A percentile compares a stretch with the other conserved stretches of the same genome.
Evolutionary conservation across 108 stramenopile species (phyloP).

Genomic region (Licmophora abbreviata): DNA sequence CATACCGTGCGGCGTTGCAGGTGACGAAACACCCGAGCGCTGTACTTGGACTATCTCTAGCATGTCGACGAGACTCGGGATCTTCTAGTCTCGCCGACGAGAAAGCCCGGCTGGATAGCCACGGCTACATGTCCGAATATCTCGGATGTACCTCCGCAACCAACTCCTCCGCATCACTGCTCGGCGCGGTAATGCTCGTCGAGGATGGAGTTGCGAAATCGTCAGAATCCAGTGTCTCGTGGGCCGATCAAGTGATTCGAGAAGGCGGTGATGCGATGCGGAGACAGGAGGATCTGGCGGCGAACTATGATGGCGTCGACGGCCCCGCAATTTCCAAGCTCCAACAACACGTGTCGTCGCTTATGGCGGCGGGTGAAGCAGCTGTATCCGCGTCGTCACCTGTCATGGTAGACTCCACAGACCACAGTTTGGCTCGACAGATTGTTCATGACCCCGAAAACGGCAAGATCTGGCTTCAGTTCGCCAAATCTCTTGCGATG

Average conservation of each 20-base stretch:
- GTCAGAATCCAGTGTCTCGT: neutral
- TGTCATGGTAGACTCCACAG: neutral
- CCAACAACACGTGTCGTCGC: too few relatives aligned
- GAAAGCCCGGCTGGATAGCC: slow-evolving; percentile 6
- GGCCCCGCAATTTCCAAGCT: neutral
- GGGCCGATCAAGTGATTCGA: neutral
- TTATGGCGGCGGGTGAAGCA: neutral
- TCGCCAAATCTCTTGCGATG: slow-evolving; percentile 12
- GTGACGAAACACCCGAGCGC: slow-evolving; percentile 45
- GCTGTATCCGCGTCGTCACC: neutral
- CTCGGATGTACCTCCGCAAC: neutral
- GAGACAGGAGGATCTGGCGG: neutral
- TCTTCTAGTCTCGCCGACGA: neutral
- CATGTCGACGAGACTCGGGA: slow-evolving; percentile 12
- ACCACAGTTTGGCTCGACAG: slow-evolving; percentile 7
- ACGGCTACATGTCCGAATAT: slow-evolving; percentile 16
- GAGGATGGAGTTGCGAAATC: slow-evolving; percentile 8
- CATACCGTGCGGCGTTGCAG: slow-evolving; percentile 59
- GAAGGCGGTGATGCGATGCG: too few relatives aligned
- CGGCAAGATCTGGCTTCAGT: slow-evolving; percentile 17
- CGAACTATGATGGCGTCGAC: neutral
- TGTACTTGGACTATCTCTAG: slow-evolving; percentile 43
- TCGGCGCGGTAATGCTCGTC: slow-evolving; percentile 13
- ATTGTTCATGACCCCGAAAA: slow-evolving; percentile 17
- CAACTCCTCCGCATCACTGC: neutral